Evolutionary conservation across 1,139 yeast genomes (phyloP).

Genomic region (Candida gigantensis): DNA sequence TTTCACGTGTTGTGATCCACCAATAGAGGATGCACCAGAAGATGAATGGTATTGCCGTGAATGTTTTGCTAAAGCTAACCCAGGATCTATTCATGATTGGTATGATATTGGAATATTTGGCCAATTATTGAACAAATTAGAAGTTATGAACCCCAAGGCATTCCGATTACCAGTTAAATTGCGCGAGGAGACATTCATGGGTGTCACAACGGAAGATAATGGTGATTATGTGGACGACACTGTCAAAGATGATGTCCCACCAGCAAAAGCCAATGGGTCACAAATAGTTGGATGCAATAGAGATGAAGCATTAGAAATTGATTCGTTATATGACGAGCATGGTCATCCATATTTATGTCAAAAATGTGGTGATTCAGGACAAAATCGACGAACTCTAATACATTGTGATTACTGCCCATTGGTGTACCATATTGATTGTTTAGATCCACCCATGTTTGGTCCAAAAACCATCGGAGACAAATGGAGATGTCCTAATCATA

Average conservation of each 20-base stretch:
- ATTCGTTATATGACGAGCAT: slow-evolving; percentile 60
- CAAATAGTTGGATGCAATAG: slow-evolving; percentile 40
- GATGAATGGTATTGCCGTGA: slow-evolving; percentile 90
- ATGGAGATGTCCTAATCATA: slow-evolving; percentile 95
- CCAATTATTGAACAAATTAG: slow-evolving; percentile 58
- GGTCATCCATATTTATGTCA: slow-evolving; percentile 72
- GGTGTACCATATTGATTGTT: slow-evolving; percentile 93
- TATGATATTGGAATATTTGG: slow-evolving; percentile 59
- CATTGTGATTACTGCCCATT: slow-evolving; percentile 85
- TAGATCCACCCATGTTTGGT: slow-evolving; percentile 71
- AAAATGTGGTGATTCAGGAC: slow-evolving; percentile 73
- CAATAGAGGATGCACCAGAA: slow-evolving; percentile 78
- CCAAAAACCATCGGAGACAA: slow-evolving; percentile 78
- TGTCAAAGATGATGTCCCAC: slow-evolving; percentile 50
- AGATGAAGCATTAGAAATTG: slow-evolving; percentile 60
- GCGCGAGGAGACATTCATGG: slow-evolving; percentile 68
- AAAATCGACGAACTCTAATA: slow-evolving; percentile 52
- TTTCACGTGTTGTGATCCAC: slow-evolving; percentile 89
- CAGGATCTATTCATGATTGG: slow-evolving; percentile 31
- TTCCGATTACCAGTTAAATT: slow-evolving; percentile 70
- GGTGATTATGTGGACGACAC: slow-evolving; percentile 74
- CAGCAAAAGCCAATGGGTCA: slow-evolving; percentile 38
- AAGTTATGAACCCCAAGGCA: slow-evolving; percentile 66
- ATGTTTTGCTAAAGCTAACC: slow-evolving; percentile 48
- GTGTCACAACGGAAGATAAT: slow-evolving; percentile 63